Conservation (phyloP, 2,329 filamentous ascomycete species). For the Botrytis fabae region DNA sequence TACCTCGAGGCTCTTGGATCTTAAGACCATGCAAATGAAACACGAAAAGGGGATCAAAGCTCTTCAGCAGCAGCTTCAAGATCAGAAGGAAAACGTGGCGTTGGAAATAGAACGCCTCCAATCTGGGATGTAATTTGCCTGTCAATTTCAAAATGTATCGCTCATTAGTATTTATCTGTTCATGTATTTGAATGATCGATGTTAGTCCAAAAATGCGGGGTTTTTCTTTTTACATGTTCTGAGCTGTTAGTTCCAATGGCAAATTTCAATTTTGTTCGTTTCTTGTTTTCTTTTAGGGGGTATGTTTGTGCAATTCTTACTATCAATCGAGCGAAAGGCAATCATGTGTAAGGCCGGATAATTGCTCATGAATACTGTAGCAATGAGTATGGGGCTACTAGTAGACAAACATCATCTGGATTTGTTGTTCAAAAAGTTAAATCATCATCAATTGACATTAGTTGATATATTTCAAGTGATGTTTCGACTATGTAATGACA, state of each 20-base stretch:
- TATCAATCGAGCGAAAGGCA: neutral
- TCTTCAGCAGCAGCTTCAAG: neutral
- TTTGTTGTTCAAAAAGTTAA: neutral
- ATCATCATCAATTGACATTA: neutral
- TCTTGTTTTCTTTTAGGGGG: neutral
- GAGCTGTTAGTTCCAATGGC: neutral
- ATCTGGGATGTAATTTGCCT: neutral
- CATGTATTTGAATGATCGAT: neutral
- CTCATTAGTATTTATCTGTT: neutral
- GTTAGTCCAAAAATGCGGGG: neutral
- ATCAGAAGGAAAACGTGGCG: neutral
- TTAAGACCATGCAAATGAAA: neutral
- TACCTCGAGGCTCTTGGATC: neutral
- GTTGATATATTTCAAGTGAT: neutral
- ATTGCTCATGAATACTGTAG: neutral
- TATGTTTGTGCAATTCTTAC: neutral
- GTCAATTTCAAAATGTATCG: neutral
- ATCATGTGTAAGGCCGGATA: neutral
- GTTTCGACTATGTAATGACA: no score
- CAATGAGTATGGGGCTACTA: neutral
- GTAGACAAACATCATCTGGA: neutral
- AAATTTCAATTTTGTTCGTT: neutral
- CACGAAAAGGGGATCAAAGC: neutral
- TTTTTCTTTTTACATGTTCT: neutral
- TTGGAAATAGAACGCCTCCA: neutral